Percentiles rank a stretch among this genome's conserved stretches.
These are phyloP conservation scores for Clonostachys solani DNA, from an alignment of 2,329 filamentous ascomycete species.

Conservation along the genomic window DNA sequence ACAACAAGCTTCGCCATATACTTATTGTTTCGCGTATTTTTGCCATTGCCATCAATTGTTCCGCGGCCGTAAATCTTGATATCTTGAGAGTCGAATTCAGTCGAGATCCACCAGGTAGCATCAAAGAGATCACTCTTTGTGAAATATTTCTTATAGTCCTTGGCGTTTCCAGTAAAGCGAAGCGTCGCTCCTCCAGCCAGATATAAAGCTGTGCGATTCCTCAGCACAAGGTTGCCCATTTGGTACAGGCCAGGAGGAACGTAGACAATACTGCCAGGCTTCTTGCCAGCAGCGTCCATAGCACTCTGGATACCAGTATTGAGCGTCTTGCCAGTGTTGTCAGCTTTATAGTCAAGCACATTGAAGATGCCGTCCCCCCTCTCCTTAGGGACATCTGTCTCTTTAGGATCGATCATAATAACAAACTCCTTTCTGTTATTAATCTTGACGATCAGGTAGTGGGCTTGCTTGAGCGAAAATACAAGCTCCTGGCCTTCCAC, in stretches of 20 bases:
- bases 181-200: conserved; percentile 1
- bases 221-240: background rate
- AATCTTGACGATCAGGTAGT: conserved; percentile 2
- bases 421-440: conserved; percentile 1
- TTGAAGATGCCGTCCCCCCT: background rate
- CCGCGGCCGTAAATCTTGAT: conserved; percentile 2
- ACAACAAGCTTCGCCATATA: background rate
- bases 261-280: conserved; percentile 1
- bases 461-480: background rate
- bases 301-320: conserved; percentile 1
- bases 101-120: conserved; percentile 2
- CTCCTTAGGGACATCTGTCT: background rate
- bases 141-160: conserved; percentile 1
- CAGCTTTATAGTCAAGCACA: background rate
- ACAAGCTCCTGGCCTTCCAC: conserved; percentile 1
- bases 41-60: conserved; percentile 1
- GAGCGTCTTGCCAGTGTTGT: background rate
- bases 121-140: background rate
- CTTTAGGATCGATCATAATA: conserved; percentile 1
- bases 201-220: background rate
- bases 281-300: background rate
- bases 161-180: background rate
- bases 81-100: conserved; percentile 1
- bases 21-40: background rate
- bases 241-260: conserved; percentile 1